Conservation (phyloP, 1,139 yeast species). For the Kodamaea derodonti region DNA sequence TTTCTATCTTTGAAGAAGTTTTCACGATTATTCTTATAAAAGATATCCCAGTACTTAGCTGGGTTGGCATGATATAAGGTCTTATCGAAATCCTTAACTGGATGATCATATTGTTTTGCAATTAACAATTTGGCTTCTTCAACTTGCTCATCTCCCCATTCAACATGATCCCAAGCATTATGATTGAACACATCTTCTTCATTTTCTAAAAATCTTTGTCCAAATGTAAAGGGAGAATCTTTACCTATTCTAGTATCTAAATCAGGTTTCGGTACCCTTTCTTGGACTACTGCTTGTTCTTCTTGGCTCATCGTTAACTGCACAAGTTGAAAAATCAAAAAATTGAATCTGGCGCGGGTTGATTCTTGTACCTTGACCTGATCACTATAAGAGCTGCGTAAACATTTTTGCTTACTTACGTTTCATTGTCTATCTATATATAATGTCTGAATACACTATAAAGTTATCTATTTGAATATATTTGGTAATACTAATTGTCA, state of each 20-base stretch:
- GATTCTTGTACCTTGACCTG: too few relatives aligned
- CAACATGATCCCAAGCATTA: slow-evolving; percentile 98
- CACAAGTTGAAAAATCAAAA: too few relatives aligned
- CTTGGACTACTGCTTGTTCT: neutral
- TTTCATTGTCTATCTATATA: too few relatives aligned
- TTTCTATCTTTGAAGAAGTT: slow-evolving; percentile 95
- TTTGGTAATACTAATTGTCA: too few relatives aligned
- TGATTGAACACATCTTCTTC: slow-evolving; percentile 85
- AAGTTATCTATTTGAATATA: too few relatives aligned
- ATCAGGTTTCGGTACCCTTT: slow-evolving; percentile 22
- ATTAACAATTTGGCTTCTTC: slow-evolving; percentile 72
- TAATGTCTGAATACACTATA: too few relatives aligned
- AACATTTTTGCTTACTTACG: too few relatives aligned
- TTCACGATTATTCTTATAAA: slow-evolving; percentile 84
- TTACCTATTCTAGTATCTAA: slow-evolving; percentile 66
- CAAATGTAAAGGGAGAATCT: slow-evolving; percentile 88
- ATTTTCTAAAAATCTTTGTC: slow-evolving; percentile 71
- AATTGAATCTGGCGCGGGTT: too few relatives aligned
- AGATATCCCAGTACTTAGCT: slow-evolving; percentile 92
- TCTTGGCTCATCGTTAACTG: slow-evolving; percentile 4
- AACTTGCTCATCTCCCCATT: slow-evolving; percentile 92
- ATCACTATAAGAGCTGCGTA: too few relatives aligned
- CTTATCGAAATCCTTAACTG: slow-evolving; percentile 85
- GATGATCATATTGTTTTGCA: slow-evolving; percentile 68
- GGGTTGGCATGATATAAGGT: slow-evolving; percentile 76